Evolutionary conservation across 2,329 filamentous ascomycete genomes (phyloP), one percentile per base, ranked within the genome.

Genomic region (Hypoxylon sp.): DNA sequence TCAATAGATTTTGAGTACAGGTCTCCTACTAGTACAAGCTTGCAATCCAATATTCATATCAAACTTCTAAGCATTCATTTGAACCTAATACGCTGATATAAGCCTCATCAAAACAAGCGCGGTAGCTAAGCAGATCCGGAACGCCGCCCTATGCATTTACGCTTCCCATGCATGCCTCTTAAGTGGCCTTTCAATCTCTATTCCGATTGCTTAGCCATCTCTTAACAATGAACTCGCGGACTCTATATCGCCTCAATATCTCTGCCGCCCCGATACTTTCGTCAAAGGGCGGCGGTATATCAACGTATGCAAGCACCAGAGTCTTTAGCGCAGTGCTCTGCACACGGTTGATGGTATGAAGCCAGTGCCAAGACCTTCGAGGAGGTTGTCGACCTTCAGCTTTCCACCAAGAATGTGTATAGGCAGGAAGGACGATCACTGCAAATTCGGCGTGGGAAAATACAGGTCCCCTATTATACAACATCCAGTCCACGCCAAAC

Each of bases 361-460:
- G 82, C 91, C 91, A 94, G 74, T 90, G 88, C 93, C 93, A 96
- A 12, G 86, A 84, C 73, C 82, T 84, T 46, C 77, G 76, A 39
- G 83, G 81, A 52, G 82, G 73, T 52, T 81, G 76, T 45, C 86
- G 85, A 2, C 85, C 85, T 48, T 85, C 78, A 0, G 83, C 80
- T 68, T 85, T 84, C 94, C 94, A 97, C 74, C 90, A 89, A 0
- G 87, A 75, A 74, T 96, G 83, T 0, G 85, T 89, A 75, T 96
- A 98, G 0, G 93, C 90, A 0, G 96, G 95, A 2, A 98, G 76
- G 41, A 99, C 88, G 23, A 95, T 84, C 45, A 97, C 81, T 0
- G 93, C 94, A 75, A 97, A 99, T 75, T 98, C 94, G 21, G 96
- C 96, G 76, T 99, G 96, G 21, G 93, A 90, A 77, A 99, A 98